Evolutionary conservation across 768 basidiomycete species (phyloP).

Genomic region (Mycena haematopus): DNA sequence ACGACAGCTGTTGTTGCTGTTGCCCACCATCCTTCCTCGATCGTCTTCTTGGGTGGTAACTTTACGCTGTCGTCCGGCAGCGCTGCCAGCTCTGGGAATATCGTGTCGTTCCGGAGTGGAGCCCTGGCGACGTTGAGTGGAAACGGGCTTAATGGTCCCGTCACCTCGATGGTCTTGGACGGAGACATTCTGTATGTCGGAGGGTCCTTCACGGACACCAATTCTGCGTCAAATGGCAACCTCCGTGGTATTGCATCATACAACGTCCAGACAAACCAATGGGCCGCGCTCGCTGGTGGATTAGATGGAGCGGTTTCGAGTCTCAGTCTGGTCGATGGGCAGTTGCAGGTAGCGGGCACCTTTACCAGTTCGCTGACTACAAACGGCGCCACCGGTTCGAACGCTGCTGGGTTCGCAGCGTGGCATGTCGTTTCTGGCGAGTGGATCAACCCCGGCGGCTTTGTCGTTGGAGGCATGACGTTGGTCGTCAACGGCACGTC

Average conservation of each 20-base stretch:
- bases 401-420: constrained; percentile 69
- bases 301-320: constrained; percentile 77
- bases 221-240: constrained; percentile 55
- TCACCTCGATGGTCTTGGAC: constrained; percentile 68
- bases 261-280: constrained; percentile 65
- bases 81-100: constrained; percentile 67
- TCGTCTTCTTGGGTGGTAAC: constrained; percentile 76
- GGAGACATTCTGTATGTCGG: constrained; percentile 80
- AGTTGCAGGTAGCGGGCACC: constrained; percentile 75
- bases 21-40: constrained; percentile 69
- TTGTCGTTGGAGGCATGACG: constrained; percentile 72
- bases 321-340: constrained; percentile 55
- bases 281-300: constrained; percentile 75
- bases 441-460: constrained; percentile 82
- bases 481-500: constrained; percentile 73
- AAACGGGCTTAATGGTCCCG: constrained; percentile 81
- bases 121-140: constrained; percentile 57
- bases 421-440: constrained; percentile 67
- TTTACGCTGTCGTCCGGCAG: constrained; percentile 68
- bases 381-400: constrained; percentile 41
- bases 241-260: constrained; percentile 74
- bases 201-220: constrained; percentile 84
- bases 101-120: constrained; percentile 73
- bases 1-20: constrained; percentile 56
- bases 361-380: constrained; percentile 60